Base-by-base conservation (phyloP, 768 basidiomycete species). In the Tylopilus balloui region DNA sequence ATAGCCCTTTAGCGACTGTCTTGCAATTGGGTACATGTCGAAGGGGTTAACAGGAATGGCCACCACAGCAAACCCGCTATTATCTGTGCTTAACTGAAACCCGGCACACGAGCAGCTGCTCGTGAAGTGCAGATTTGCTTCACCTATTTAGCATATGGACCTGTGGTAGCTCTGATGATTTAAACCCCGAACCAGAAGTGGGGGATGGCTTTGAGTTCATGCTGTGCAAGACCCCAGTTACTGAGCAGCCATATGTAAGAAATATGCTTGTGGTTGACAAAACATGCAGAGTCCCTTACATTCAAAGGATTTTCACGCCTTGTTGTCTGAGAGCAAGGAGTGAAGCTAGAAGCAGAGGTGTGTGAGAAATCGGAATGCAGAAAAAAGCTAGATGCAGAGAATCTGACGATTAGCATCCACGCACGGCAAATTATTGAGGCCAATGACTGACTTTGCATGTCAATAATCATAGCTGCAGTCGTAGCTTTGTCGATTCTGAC, bases 361-460 rank as follows among this genome's bases (percentile, higher is more conserved):
- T 34, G 32, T 15, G n/a, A n/a, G n/a, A 34, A 56, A 46, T 80
- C 78, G 8, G 80, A 79, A 58, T 86, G 81, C 27, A 86, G 70
- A 63, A 86, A 84, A 64, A 54, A 53, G n/a, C 32, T 34, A 34
- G 7, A 17, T 17, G n/a, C 6, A n/a, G 4, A 17, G n/a, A 34
- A 8, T n/a, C 6, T n/a, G 32, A 31, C n/a, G 6, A n/a, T 34
- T n/a, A 34, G 17, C 45, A 39, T 46, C 25, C 13, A 38, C n/a
- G 8, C 13, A 55, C 24, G 7, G 24, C 19, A 23, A 14, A 37
- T 9, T 27, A 19, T 17, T n/a, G 7, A 25, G 40, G 39, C 21
- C n/a, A 28, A 31, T 15, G n/a, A 53, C 73, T 51, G 58, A 84
- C 84, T 85, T 86, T 86, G 84, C 85, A 86, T 86, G 58, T 85